Evolutionary conservation across 805 yeast species (phyloP).

Genomic region (Myxozyma geophila): DNA sequence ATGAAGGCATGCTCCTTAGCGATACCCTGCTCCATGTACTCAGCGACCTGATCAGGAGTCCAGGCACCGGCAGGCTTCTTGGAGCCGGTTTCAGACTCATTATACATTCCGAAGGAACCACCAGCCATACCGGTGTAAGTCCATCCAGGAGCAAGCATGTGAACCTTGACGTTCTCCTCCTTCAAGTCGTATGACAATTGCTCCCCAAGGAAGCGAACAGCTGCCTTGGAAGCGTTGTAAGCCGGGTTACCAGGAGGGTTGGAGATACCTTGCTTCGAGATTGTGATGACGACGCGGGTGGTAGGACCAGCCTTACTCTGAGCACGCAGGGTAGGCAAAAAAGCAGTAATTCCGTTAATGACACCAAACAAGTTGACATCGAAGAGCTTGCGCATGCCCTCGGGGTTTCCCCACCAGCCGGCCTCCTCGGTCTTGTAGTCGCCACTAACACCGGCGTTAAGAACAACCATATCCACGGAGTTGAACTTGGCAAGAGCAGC

Average conservation of each 20-base stretch:
- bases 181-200: constrained; percentile 40
- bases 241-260: constrained; percentile 59
- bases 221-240: constrained; percentile 63
- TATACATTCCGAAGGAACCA: constrained; percentile 31
- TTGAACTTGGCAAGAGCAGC: constrained; percentile 36
- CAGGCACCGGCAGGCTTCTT: constrained; percentile 42
- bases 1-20: constrained; percentile 37
- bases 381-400: constrained; percentile 33
- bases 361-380: constrained; percentile 41
- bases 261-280: constrained; percentile 43
- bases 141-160: constrained; percentile 42
- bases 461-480: constrained; percentile 38
- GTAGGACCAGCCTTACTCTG: constrained; percentile 25
- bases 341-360: constrained; percentile 40
- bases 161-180: constrained; percentile 36
- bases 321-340: constrained; percentile 34
- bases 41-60: constrained; percentile 42
- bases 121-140: constrained; percentile 39
- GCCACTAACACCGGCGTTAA: constrained; percentile 40
- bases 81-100: constrained; percentile 10
- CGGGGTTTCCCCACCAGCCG: constrained; percentile 38
- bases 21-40: constrained; percentile 36
- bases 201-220: constrained; percentile 52
- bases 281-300: constrained; percentile 38
- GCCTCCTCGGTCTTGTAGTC: constrained; percentile 33